Conservation (phyloP, 495 filamentous ascomycete species). For the Penicillium ucsense region DNA sequence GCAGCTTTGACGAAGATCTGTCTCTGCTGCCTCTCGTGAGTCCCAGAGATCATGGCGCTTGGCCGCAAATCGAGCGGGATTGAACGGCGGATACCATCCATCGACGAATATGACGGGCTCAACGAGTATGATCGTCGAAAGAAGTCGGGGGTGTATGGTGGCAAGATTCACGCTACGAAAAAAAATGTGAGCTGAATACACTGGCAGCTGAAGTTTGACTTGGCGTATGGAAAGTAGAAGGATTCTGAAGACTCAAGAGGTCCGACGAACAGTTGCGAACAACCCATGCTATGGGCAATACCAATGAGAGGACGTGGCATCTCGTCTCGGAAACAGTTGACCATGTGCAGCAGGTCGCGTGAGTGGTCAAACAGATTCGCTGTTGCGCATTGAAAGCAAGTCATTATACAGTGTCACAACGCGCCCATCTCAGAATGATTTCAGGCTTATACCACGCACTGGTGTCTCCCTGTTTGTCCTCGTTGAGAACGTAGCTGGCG, state of each 20-base stretch:
- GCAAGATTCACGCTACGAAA: not conserved
- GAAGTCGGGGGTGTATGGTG: conserved; percentile 1
- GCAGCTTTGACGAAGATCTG: not conserved
- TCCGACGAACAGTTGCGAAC: conserved; percentile 37
- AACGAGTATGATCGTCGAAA: not conserved
- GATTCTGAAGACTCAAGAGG: no score
- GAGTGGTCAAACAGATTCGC: conserved; percentile 65
- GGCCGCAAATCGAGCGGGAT: not conserved
- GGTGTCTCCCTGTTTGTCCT: conserved; percentile 52
- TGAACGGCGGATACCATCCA: not conserved
- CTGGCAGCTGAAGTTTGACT: no score
- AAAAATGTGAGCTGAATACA: not conserved
- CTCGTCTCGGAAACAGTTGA: conserved; percentile 59
- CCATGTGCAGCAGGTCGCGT: conserved; percentile 64
- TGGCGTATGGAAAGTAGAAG: no score
- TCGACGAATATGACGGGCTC: not conserved
- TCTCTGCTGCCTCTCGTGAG: not conserved
- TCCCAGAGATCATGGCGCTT: not conserved
- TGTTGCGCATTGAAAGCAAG: conserved; percentile 10
- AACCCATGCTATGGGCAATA: conserved; percentile 73
- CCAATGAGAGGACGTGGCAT: conserved; percentile 71
- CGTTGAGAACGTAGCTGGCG: conserved; percentile 57
- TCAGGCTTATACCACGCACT: conserved; percentile 26
- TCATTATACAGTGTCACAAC: not conserved
- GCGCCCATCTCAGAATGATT: not conserved